phyloP scores from a whole-genome alignment of 768 basidiomycete species.

The Pleurotus cornucopiae region DNA sequence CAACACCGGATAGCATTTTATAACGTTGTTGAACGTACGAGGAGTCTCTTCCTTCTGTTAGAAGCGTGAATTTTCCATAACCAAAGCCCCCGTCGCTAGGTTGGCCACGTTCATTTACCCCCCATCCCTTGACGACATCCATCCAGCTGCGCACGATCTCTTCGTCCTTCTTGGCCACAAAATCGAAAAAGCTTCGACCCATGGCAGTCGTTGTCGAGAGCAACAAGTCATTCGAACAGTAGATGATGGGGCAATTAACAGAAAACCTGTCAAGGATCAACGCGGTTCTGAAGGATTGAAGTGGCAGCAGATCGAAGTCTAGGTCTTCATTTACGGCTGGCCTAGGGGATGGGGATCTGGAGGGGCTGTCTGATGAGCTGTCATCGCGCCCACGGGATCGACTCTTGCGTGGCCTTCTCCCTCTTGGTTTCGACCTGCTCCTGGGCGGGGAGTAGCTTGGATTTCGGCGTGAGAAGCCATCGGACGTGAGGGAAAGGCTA shows the following conservation, averaged over 20 bases:
- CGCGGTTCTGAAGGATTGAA: constrained; percentile 71
- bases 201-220: constrained; percentile 55
- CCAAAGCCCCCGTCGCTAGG: constrained; percentile 85
- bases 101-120: constrained; percentile 79
- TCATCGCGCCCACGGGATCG: constrained; percentile 17
- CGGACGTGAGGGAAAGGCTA: neutral
- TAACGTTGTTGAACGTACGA: constrained; percentile 32
- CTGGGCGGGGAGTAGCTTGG: constrained; percentile 11
- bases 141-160: constrained; percentile 68
- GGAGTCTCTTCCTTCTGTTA: constrained; percentile 58
- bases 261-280: constrained; percentile 80
- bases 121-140: constrained; percentile 76
- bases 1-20: neutral
- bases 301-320: constrained; percentile 59
- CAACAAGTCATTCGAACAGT: constrained; percentile 72
- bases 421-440: neutral
- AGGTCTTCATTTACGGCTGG: constrained; percentile 23
- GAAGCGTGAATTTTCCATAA: constrained; percentile 65
- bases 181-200: constrained; percentile 72
- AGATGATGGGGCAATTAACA: constrained; percentile 56
- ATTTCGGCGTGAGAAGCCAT: constrained; percentile 11
- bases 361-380: constrained; percentile 14
- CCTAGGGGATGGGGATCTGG: constrained; percentile 9
- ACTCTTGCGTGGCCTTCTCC: neutral
- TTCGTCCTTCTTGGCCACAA: constrained; percentile 63